Base-by-base conservation (phyloP, 2,329 filamentous ascomycete species). In the Penicillium occitanis region DNA sequence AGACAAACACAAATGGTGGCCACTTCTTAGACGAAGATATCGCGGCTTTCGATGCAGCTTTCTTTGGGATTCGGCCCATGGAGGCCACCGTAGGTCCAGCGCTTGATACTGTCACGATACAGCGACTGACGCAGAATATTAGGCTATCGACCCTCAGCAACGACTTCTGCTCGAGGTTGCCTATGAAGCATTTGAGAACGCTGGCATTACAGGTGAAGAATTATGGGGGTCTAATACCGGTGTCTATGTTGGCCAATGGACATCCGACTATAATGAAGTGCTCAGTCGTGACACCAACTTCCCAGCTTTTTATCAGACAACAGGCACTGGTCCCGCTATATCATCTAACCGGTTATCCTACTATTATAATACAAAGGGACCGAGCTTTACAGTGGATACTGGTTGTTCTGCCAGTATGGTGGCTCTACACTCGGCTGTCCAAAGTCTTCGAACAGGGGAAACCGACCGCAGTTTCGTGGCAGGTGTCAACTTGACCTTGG, bases 311-410 rank as follows among this genome's bases (percentile, higher is more conserved):
- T 84, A 89, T 86, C 88, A 85, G 77, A 88, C 88, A 71, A 86
- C 86, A 2, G 86, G 86, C 71, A 86, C 86, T 72, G 85, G 86
- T 64, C 81, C 85, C 69, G 85, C 86, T 2, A 87, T 87, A 67
- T 84, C 83, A 22, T 85, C 85, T 11, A 76, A 88, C 19, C 82
- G 88, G 22, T 89, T 91, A 75, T 79, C 76, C 1, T 78, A 79
- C 68, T 80, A 78, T 53, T 80, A 78, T 66, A 71, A 78, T 66
- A 73, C 73, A 70, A 68, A 74, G 2, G 78, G 81, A 0, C 77
- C 81, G 0, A 77, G 73, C 1, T 76, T 81, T 70, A 81, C 79
- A 0, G 74, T 84, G 13, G 80, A 83, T 46, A 83, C 81, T 0
- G 82, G 80, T 1, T 84, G 82, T 62, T 82, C 80, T 1, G 78